Conservation (phyloP, 495 filamentous ascomycete species). For the Penicillium simplicissimum region DNA sequence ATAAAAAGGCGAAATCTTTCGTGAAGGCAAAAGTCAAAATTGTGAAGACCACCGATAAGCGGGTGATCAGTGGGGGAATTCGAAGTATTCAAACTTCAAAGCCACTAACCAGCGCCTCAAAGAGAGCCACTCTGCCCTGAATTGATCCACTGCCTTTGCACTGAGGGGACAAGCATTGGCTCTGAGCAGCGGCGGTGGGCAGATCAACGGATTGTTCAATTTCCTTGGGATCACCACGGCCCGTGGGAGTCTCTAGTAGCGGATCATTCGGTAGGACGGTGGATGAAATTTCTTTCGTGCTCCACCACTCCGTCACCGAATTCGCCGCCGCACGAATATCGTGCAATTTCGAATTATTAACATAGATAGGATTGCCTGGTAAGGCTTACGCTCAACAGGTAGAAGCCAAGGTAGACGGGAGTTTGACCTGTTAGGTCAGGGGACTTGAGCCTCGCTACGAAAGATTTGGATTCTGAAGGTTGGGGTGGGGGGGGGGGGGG, state of each 20-base stretch:
- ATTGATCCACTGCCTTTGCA: not conserved
- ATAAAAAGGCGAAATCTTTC: not conserved
- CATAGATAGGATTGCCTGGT: not conserved
- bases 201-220: not conserved
- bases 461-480: too few species aligned
- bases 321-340: not conserved
- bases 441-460: too few species aligned
- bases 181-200: not conserved
- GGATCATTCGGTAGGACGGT: not conserved
- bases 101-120: not conserved
- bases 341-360: not conserved
- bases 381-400: not conserved
- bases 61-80: not conserved
- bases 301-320: constrained; percentile 1
- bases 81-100: not conserved
- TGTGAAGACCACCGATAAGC: constrained; percentile 2
- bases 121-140: not conserved
- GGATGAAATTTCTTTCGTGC: constrained; percentile 3
- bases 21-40: not conserved
- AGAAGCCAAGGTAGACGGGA: not conserved
- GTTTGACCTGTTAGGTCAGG: too few species aligned
- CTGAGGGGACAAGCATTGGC: not conserved
- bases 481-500: too few species aligned
- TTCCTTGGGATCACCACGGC: not conserved
- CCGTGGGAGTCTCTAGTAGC: not conserved